A percentile compares a stretch with the other conserved stretches of the same genome.
These are phyloP conservation scores for Yamadazyma spencermartinsiae DNA, from an alignment of 1,139 yeast species.

Conservation along the genomic window DNA sequence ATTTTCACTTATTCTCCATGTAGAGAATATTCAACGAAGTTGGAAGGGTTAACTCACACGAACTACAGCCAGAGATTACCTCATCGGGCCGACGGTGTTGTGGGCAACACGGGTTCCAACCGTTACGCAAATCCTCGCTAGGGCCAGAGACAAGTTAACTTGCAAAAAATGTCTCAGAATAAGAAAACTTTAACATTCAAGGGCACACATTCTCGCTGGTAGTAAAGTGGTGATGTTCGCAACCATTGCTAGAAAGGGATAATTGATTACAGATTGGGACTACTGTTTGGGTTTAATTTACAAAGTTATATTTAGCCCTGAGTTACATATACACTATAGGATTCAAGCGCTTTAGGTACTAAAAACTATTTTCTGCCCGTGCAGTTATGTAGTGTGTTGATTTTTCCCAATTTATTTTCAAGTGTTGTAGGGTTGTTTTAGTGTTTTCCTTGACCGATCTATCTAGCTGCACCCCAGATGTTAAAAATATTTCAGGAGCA, in stretches of 20 bases:
- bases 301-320: not conserved
- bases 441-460: no score
- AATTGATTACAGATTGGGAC: not conserved
- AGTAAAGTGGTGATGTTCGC: not conserved
- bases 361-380: no score
- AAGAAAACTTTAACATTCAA: not conserved
- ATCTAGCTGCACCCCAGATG: no score
- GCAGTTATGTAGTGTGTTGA: no score
- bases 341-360: not conserved
- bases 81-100: no score
- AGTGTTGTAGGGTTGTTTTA: no score
- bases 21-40: no score
- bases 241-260: slow-evolving; percentile 1
- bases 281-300: not conserved
- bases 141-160: not conserved
- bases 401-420: no score
- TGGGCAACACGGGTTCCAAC: not conserved
- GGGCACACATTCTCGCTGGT: not conserved
- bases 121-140: not conserved
- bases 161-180: not conserved
- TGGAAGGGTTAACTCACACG: no score
- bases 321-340: not conserved
- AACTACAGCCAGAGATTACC: no score
- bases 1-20: no score
- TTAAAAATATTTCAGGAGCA: no score